Evolutionary conservation across 164 flowering plant species (phyloP), one percentile per base, ranked within the genome.

Genomic region (Tetracentron sinense): DNA sequence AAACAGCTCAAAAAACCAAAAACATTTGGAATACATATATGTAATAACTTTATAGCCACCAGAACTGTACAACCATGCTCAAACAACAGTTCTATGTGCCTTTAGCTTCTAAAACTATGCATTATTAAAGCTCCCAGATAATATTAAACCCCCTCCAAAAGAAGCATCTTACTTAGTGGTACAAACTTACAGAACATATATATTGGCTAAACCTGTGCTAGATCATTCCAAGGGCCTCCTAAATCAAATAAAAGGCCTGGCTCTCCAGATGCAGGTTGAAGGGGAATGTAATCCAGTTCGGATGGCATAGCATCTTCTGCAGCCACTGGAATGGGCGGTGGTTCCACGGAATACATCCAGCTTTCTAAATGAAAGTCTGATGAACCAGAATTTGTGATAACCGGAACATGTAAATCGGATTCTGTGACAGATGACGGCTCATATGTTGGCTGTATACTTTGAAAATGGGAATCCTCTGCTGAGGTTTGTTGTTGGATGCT

Each of bases 241-340:
- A 76, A 76, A 71, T 83, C 85, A 54, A 71, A 77, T 0, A 56
- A 66, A 20, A 75, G 68, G 29, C 63, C 68, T 0, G 79, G 38
- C 56, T 79, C 82, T 3, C 73, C 25, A 2, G 63, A 28, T 4
- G 59, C 27, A 49, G 71, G 56, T n/a, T 73, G 74, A n/a, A 71
- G 61, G 23, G 73, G 56, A 3, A 63, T 63, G 30, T 22, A 28
- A 72, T 66, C 60, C 10, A 54, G 33, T 12, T 60, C 69, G 26
- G 76, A 11, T 42, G 74, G 51, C 53, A 54, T 20, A 23, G 62
- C 44, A 61, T 60, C 75, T 26, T 69, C 69, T 20, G 59, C 16
- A 62, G 58, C 35, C 20, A 52, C 75, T 0, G 60, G 60, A 49
- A 51, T 42, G 4, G 74, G 22, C 46, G 67, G 75, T 65, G 77